phyloP scores from a whole-genome alignment of 2,329 filamentous ascomycete species.

The Cordyceps tenuipes region DNA sequence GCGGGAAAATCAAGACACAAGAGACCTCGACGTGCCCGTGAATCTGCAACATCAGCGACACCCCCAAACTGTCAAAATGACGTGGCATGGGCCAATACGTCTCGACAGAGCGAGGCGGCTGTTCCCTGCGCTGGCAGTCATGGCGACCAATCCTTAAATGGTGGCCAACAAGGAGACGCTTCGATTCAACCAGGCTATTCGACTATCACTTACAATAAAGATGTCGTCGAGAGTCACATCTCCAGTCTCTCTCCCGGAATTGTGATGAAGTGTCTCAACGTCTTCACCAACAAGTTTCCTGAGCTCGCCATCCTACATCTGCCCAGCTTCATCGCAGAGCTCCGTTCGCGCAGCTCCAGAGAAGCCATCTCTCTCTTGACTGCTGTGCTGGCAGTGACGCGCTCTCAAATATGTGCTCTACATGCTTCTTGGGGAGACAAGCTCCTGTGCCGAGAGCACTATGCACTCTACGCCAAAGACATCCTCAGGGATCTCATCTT shows the following conservation, averaged over 20 bases:
- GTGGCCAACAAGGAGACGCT: background rate
- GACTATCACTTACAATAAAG: background rate
- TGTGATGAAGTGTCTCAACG: constrained; percentile 25
- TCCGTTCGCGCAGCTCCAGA: constrained; percentile 14
- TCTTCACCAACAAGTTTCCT: constrained; percentile 27
- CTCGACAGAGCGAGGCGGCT: background rate
- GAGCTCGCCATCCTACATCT: constrained; percentile 28
- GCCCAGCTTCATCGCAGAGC: constrained; percentile 22
- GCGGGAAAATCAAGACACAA: constrained; percentile 3
- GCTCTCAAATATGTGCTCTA: constrained; percentile 23
- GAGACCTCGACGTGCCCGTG: background rate
- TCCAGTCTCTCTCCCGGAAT: constrained; percentile 17
- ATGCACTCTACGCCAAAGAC: constrained; percentile 23
- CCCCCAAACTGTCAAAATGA: background rate
- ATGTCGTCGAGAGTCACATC: constrained; percentile 18
- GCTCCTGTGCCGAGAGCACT: constrained; percentile 25
- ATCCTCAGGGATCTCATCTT: constrained; percentile 21
- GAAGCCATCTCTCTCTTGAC: constrained; percentile 24
- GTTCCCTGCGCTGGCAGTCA: background rate
- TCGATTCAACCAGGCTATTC: background rate
- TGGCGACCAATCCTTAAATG: background rate
- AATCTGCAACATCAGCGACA: background rate
- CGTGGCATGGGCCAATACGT: background rate
- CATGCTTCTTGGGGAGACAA: constrained; percentile 21
- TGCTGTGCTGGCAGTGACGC: constrained; percentile 23